phyloP scores from a whole-genome alignment of 345 rosid genomes.

The Camelina hispida region DNA sequence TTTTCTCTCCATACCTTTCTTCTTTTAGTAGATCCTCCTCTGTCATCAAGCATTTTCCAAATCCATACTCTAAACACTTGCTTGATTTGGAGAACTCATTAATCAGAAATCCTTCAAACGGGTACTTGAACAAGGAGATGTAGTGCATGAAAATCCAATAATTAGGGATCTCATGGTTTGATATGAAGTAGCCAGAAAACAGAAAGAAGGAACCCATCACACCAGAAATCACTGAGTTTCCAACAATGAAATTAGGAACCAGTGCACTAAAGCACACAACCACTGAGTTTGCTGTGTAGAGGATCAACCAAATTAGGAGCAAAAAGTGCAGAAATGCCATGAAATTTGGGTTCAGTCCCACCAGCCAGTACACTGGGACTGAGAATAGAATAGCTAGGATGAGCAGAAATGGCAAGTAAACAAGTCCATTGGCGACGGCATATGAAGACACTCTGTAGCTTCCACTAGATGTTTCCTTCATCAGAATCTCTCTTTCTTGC shows the following conservation, averaged over 20 bases:
- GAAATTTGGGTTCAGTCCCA: conserved; percentile 72
- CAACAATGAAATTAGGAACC: conserved; percentile 90
- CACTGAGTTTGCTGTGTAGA: conserved; percentile 93
- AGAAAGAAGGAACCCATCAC: conserved; percentile 97
- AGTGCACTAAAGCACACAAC: conserved; percentile 94
- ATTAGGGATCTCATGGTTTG: conserved; percentile 73
- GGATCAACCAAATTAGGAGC: conserved; percentile 87
- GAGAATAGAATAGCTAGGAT: conserved; percentile 76
- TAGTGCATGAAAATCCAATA: conserved; percentile 98
- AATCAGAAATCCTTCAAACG: conserved; percentile 90
- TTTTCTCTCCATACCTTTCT: conserved; percentile 74
- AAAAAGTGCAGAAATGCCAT: conserved; percentile 74
- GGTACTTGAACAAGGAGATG: conserved; percentile 89
- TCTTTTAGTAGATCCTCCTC: conserved; percentile 77
- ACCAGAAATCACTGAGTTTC: conserved; percentile 86
- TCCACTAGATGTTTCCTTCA: conserved; percentile 85
- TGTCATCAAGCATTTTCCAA: conserved; percentile 66
- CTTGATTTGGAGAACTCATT: conserved; percentile 84
- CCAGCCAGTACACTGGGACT: conserved; percentile 83
- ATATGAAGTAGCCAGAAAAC: conserved; percentile 95
- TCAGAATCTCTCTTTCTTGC: conserved; percentile 91
- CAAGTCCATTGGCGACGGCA: conserved; percentile 81
- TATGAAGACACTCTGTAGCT: conserved; percentile 93
- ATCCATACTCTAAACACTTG: conserved; percentile 72
- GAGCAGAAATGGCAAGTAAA: conserved; percentile 90